phyloP scores from a whole-genome alignment of 345 rosid species.

The Ceriops zippeliana region DNA sequence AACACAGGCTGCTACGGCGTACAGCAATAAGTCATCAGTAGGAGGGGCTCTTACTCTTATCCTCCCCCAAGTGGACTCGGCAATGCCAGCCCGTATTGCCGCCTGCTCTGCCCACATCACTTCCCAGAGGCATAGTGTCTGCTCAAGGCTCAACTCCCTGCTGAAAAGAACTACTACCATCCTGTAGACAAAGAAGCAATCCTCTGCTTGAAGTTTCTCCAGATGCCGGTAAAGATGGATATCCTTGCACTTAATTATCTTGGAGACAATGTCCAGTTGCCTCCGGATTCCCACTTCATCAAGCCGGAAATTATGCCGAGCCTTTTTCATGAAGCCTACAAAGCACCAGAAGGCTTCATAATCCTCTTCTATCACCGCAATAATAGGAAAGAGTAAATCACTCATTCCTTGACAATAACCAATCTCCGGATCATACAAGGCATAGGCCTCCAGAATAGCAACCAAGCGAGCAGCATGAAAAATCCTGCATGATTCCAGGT shows the following conservation, averaged over 20 bases:
- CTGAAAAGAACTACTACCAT: constrained; percentile 94
- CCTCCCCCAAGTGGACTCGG: constrained; percentile 79
- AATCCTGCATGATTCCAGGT: constrained; percentile 74
- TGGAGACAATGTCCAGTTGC: constrained; percentile 73
- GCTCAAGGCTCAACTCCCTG: constrained; percentile 75
- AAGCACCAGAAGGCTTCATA: constrained; percentile 90
- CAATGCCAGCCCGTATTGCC: constrained; percentile 71
- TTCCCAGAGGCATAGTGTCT: constrained; percentile 93
- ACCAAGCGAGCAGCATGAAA: constrained; percentile 85
- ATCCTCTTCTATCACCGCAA: constrained; percentile 75
- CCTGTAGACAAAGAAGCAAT: constrained; percentile 89
- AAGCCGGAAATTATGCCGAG: constrained; percentile 84
- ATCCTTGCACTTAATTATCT: constrained; percentile 83
- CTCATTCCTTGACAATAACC: constrained; percentile 94
- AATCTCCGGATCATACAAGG: constrained; percentile 55
- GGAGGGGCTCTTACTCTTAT: constrained; percentile 87
- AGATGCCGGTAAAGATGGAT: constrained; percentile 71
- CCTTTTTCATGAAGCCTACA: constrained; percentile 90
- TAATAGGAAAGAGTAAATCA: constrained; percentile 77
- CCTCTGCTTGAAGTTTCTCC: constrained; percentile 88
- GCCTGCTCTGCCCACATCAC: constrained; percentile 98
- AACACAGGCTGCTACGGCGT: constrained; percentile 91
- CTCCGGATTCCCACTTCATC: constrained; percentile 91
- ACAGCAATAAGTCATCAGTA: constrained; percentile 79
- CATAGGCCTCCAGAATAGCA: constrained; percentile 86